Conservation (phyloP, 768 basidiomycete genomes). For the Trametes cinnabarina region DNA sequence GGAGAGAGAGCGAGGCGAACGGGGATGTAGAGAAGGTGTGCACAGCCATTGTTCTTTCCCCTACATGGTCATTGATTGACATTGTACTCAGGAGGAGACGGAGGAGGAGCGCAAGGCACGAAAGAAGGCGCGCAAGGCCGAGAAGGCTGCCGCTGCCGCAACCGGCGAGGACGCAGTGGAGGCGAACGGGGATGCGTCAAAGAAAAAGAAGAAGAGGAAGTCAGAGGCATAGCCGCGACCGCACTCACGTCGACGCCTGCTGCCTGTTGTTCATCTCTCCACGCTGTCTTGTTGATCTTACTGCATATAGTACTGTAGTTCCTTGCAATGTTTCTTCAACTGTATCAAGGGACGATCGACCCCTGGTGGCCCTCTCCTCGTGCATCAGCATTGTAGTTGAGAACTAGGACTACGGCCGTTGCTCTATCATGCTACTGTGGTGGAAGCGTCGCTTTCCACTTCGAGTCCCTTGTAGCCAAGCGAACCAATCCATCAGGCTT, state of each 20-base stretch:
- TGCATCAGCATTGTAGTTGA: no score
- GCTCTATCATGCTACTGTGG: no score
- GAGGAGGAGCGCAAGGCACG: conserved; percentile 81
- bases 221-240: conserved; percentile 28
- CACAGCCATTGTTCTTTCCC: conserved; percentile 6
- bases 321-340: background rate
- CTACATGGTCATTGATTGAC: conserved; percentile 3
- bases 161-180: conserved; percentile 5
- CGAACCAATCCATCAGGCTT: no score
- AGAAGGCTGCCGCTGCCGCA: conserved; percentile 55
- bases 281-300: conserved; percentile 10
- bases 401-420: no score
- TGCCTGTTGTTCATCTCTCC: background rate
- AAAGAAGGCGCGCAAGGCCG: conserved; percentile 76
- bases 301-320: conserved; percentile 14
- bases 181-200: conserved; percentile 43
- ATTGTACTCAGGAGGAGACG: conserved; percentile 52
- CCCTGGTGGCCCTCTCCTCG: background rate
- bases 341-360: conserved; percentile 20
- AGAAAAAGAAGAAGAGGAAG: conserved; percentile 60
- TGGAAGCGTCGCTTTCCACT: no score
- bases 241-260: background rate
- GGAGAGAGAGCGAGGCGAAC: conserved; percentile 55
- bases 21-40: conserved; percentile 41
- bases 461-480: no score